Evolutionary conservation across 2,329 filamentous ascomycete genomes (phyloP).

Genomic region (Colletotrichum salicis): DNA sequence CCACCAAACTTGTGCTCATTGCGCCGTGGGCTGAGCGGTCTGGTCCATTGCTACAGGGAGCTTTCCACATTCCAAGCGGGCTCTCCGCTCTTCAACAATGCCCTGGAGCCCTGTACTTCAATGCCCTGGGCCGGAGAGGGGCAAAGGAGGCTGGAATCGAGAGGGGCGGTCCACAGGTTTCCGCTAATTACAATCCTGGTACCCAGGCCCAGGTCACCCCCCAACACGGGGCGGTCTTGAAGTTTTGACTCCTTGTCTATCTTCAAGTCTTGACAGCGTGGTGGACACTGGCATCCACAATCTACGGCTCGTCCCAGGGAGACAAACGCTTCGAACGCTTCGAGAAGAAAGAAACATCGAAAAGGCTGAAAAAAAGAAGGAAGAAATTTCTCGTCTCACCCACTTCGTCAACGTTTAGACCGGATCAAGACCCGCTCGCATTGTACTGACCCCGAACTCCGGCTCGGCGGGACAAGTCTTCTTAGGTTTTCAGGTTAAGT

Average conservation of each 20-base stretch:
- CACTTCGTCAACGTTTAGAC: not conserved
- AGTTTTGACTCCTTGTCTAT: not conserved
- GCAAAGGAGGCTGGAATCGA: not conserved
- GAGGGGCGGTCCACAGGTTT: not conserved
- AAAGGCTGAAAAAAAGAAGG: not conserved
- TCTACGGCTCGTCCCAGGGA: slow-evolving; percentile 5
- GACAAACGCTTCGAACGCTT: slow-evolving; percentile 14
- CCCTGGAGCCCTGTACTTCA: not conserved
- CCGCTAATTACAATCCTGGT: slow-evolving; percentile 9
- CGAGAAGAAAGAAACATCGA: not conserved
- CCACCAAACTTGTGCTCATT: not conserved
- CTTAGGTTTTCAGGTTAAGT: too few relatives aligned
- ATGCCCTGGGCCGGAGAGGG: not conserved
- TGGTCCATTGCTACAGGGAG: not conserved
- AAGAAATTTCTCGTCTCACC: not conserved
- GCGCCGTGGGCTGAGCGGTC: not conserved
- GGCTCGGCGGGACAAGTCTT: slow-evolving; percentile 1
- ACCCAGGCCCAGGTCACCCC: not conserved
- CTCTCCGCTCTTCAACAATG: slow-evolving; percentile 8
- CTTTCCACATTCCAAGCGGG: not conserved
- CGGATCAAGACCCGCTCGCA: slow-evolving; percentile 12
- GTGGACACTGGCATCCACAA: slow-evolving; percentile 7
- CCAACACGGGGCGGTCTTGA: not conserved
- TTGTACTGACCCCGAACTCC: slow-evolving; percentile 20
- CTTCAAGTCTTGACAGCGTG: not conserved